phyloP scores from a whole-genome alignment of 2,329 filamentous ascomycete genomes.

The Nannizziopsis barbatae region DNA sequence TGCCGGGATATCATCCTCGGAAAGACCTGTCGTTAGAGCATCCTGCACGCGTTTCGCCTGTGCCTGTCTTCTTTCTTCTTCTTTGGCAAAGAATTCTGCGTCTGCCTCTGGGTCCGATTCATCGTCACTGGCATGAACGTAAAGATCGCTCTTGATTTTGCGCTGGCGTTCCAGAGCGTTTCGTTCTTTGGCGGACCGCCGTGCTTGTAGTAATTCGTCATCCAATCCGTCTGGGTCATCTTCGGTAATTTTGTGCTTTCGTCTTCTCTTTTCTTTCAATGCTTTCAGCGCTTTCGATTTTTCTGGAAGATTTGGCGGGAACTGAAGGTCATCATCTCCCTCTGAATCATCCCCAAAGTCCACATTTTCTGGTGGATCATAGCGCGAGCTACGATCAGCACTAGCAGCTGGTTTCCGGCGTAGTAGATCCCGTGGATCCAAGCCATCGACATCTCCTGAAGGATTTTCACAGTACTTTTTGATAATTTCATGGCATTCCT shows the following conservation, averaged over 20 bases:
- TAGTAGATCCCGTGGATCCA: slow-evolving; percentile 65
- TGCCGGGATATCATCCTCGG: slow-evolving; percentile 16
- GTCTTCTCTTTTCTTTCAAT: slow-evolving; percentile 50
- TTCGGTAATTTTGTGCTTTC: slow-evolving; percentile 39
- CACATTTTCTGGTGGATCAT: slow-evolving; percentile 36
- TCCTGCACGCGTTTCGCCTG: slow-evolving; percentile 41
- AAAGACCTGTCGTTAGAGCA: slow-evolving; percentile 34
- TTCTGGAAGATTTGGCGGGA: slow-evolving; percentile 46
- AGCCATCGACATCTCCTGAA: slow-evolving; percentile 63
- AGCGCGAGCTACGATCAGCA: slow-evolving; percentile 16
- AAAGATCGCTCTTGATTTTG: slow-evolving; percentile 75
- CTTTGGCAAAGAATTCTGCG: slow-evolving; percentile 63
- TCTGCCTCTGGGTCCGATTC: slow-evolving; percentile 71
- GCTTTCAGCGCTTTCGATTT: slow-evolving; percentile 45
- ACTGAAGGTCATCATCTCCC: slow-evolving; percentile 52
- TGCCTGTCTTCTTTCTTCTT: slow-evolving; percentile 55
- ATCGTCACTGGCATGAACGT: slow-evolving; percentile 75
- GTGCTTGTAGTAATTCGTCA: slow-evolving; percentile 49
- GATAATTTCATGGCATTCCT: slow-evolving; percentile 59
- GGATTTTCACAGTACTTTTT: slow-evolving; percentile 69
- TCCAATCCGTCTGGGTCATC: slow-evolving; percentile 48
- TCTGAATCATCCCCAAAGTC: slow-evolving; percentile 62
- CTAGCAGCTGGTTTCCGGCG: slow-evolving; percentile 51
- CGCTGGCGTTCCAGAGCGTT: slow-evolving; percentile 64
- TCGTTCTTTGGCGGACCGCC: slow-evolving; percentile 50